Conservation (phyloP, 1,284 basidiomycete genomes). For the Phylloboletellus chloephorus region DNA sequence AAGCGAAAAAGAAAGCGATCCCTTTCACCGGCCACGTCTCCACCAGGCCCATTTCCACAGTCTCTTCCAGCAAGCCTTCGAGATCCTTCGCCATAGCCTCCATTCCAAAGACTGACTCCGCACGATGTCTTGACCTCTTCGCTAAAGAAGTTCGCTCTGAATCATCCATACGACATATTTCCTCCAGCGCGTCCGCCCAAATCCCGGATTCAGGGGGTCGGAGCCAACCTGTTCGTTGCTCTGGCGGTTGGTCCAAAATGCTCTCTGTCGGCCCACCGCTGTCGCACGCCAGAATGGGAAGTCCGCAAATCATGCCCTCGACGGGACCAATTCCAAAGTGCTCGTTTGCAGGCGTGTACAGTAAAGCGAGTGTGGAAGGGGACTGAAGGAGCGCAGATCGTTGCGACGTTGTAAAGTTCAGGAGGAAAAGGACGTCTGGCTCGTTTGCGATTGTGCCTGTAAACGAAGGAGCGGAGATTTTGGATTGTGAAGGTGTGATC, state of each 20-base stretch:
- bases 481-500: slow-evolving; percentile 39
- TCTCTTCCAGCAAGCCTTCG: slow-evolving; percentile 51
- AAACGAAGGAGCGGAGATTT: slow-evolving; percentile 36
- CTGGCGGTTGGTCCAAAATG: slow-evolving; percentile 52
- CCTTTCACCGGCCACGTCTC: slow-evolving; percentile 19
- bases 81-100: slow-evolving; percentile 65
- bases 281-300: slow-evolving; percentile 87
- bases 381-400: slow-evolving; percentile 71
- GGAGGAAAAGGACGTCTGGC: slow-evolving; percentile 74
- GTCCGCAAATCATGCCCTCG: slow-evolving; percentile 89
- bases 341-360: slow-evolving; percentile 94
- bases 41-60: slow-evolving; percentile 46
- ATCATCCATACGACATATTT: slow-evolving; percentile 51
- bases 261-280: slow-evolving; percentile 93
- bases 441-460: slow-evolving; percentile 29
- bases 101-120: slow-evolving; percentile 52
- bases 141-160: slow-evolving; percentile 48
- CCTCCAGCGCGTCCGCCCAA: slow-evolving; percentile 67
- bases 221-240: slow-evolving; percentile 58
- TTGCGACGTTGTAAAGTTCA: slow-evolving; percentile 81
- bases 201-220: slow-evolving; percentile 50
- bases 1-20: slow-evolving; percentile 18
- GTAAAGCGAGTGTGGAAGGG: slow-evolving; percentile 61
- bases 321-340: slow-evolving; percentile 97
- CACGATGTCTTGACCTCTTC: slow-evolving; percentile 53